Conservation (phyloP, 306 rosid species). For the Cucumis melo region DNA sequence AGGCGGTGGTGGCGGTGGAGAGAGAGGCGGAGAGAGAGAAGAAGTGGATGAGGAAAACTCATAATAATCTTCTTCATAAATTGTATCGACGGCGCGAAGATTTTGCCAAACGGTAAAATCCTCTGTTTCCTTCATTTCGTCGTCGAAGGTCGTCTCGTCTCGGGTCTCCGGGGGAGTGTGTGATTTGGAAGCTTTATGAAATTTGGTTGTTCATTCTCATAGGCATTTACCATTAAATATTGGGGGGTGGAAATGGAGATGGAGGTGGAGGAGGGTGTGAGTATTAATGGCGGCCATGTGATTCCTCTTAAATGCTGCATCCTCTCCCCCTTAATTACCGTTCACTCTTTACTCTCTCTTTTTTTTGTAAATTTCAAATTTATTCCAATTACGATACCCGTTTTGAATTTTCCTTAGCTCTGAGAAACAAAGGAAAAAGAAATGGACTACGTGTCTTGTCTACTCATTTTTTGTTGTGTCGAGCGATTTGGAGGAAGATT, state of each 20-base stretch:
- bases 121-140: neutral
- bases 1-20: conserved; percentile 20
- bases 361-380: neutral
- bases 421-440: neutral
- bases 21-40: conserved; percentile 42
- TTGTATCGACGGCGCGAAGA: conserved; percentile 54
- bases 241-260: neutral
- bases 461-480: neutral
- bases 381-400: conserved; percentile 9
- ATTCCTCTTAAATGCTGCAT: conserved; percentile 4
- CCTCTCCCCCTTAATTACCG: neutral
- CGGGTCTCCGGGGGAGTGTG: neutral
- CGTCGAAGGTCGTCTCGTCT: neutral
- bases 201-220: neutral
- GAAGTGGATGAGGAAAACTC: conserved; percentile 53
- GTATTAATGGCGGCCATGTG: conserved; percentile 13
- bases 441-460: neutral
- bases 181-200: neutral
- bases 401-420: neutral
- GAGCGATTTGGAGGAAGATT: neutral
- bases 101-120: conserved; percentile 26
- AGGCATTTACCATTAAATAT: neutral
- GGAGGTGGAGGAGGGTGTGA: conserved; percentile 4
- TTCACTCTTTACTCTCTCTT: neutral
- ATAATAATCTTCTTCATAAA: conserved; percentile 57